These are phyloP conservation scores for Gonapodya sp. DNA, from an alignment of 192 early-diverging fungal species.

Conservation along the genomic window DNA sequence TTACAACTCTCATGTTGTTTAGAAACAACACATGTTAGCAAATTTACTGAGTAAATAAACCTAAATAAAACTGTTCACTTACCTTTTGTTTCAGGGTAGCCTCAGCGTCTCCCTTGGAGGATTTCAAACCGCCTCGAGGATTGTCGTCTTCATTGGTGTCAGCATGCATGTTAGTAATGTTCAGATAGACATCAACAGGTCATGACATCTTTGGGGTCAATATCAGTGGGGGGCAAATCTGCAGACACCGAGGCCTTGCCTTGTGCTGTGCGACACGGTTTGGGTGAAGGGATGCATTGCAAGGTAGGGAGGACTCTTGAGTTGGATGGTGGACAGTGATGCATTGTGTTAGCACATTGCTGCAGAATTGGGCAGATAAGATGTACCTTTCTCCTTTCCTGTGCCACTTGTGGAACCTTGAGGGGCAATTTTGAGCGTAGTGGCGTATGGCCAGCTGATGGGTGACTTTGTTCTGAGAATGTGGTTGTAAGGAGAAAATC, in stretches of 20 bases:
- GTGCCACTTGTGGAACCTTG: background rate
- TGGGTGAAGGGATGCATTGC: background rate
- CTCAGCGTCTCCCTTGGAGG: background rate
- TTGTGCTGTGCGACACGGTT: background rate
- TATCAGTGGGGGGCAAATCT: background rate
- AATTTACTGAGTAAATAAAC: background rate
- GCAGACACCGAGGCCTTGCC: background rate
- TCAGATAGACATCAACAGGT: background rate
- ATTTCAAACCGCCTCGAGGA: background rate
- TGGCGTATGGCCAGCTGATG: background rate
- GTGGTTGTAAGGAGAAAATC: background rate
- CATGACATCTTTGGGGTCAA: background rate
- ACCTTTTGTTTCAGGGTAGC: background rate
- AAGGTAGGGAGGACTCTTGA: background rate
- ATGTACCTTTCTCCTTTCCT: slow-evolving; percentile 1
- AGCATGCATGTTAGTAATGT: background rate
- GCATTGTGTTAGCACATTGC: background rate
- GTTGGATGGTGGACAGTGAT: background rate
- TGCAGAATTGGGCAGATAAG: background rate
- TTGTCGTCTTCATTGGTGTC: background rate
- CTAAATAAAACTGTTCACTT: background rate
- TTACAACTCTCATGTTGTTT: background rate
- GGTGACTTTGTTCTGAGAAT: background rate
- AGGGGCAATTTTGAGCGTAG: background rate
- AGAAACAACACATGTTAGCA: background rate